phyloP scores from a whole-genome alignment of 371 early-diverging fungal genomes.

The Coemansia linderi region DNA sequence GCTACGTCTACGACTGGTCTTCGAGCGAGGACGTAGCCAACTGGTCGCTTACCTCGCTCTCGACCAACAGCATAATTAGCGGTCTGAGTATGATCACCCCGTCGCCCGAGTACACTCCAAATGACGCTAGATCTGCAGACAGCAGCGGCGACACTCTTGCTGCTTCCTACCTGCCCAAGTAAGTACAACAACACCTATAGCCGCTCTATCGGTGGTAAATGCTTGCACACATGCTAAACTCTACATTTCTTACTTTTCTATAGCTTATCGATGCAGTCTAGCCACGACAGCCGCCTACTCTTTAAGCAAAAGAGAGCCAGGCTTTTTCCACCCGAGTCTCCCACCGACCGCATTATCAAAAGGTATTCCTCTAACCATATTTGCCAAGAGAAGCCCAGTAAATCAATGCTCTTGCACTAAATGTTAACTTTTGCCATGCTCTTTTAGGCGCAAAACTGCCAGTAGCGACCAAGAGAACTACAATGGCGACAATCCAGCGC shows the following conservation, averaged over 20 bases:
- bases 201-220: neutral
- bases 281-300: neutral
- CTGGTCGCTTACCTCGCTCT: constrained; percentile 27
- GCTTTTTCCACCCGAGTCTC: constrained; percentile 7
- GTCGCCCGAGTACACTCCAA: constrained; percentile 9
- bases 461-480: neutral
- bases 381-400: neutral
- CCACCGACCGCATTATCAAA: constrained; percentile 14
- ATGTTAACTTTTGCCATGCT: neutral
- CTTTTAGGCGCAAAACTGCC: constrained; percentile 8
- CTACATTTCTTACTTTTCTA: neutral
- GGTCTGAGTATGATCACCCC: constrained; percentile 23
- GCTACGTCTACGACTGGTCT: constrained; percentile 25
- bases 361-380: neutral
- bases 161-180: neutral
- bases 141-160: constrained; percentile 11
- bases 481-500: neutral
- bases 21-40: constrained; percentile 21
- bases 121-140: neutral
- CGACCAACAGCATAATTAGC: constrained; percentile 14
- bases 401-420: neutral
- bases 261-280: constrained; percentile 3
- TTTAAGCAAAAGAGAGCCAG: neutral
- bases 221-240: neutral
- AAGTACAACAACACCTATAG: neutral